These are phyloP conservation scores for Ogataea pilisensis DNA, from an alignment of 805 yeast genomes.

Conservation along the genomic window DNA sequence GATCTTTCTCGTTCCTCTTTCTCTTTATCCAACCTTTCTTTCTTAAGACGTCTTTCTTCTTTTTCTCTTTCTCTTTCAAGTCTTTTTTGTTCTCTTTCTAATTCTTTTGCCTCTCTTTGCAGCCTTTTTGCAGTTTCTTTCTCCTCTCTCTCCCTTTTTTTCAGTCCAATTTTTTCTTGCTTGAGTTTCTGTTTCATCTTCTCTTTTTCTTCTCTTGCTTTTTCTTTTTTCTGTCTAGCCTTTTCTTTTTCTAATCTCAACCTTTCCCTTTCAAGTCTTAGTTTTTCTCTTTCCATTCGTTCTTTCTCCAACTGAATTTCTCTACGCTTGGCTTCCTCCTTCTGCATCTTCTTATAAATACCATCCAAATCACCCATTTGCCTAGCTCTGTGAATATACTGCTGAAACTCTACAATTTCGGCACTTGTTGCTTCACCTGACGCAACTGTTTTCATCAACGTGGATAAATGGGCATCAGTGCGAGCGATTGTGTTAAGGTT, in stretches of 20 bases:
- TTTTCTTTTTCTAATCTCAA: constrained; percentile 8
- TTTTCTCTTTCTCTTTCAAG: constrained; percentile 20
- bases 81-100: constrained; percentile 21
- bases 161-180: constrained; percentile 19
- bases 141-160: constrained; percentile 20
- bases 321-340: constrained; percentile 17
- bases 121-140: constrained; percentile 13
- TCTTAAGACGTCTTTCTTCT: constrained; percentile 12
- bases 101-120: constrained; percentile 20
- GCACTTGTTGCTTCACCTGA: constrained; percentile 69
- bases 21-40: constrained; percentile 5
- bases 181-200: constrained; percentile 14
- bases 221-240: constrained; percentile 15
- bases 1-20: constrained; percentile 12
- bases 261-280: constrained; percentile 7
- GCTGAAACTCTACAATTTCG: constrained; percentile 76
- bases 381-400: constrained; percentile 72
- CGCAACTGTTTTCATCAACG: constrained; percentile 82
- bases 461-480: constrained; percentile 59
- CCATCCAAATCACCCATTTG: constrained; percentile 53
- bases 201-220: constrained; percentile 20
- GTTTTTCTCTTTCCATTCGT: constrained; percentile 8
- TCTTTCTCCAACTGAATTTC: constrained; percentile 5
- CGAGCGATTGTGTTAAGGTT: constrained; percentile 82
- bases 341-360: constrained; percentile 19